Percentiles rank a stretch among this genome's conserved stretches.
Conservation (phyloP, 2,329 filamentous ascomycete genomes). For the Sclerotinia trifoliorum region DNA sequence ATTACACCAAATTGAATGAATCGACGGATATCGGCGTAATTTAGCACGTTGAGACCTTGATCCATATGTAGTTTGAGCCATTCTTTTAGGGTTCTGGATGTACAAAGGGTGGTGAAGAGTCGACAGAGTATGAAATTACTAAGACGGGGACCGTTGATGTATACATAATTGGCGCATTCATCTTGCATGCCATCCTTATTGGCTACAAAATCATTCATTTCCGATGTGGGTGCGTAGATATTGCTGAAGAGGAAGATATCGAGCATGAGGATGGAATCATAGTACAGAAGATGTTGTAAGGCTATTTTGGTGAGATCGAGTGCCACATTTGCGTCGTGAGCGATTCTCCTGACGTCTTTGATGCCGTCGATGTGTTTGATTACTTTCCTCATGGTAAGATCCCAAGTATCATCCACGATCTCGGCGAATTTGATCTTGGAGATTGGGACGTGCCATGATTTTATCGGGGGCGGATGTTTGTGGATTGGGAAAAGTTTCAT, state of each 20-base stretch:
- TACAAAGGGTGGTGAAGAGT: conserved; percentile 81
- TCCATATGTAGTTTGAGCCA: conserved; percentile 78
- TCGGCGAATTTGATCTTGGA: conserved; percentile 63
- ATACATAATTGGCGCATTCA: conserved; percentile 83
- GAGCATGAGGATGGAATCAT: conserved; percentile 83
- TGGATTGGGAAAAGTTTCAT: conserved; percentile 92
- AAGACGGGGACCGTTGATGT: conserved; percentile 40
- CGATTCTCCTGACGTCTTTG: conserved; percentile 83
- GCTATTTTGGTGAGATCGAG: conserved; percentile 82
- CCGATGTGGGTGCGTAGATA: conserved; percentile 80
- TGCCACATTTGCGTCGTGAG: conserved; percentile 80
- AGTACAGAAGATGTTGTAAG: conserved; percentile 86
- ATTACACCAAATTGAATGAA: conserved; percentile 96
- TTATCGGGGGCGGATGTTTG: conserved; percentile 71
- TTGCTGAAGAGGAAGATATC: conserved; percentile 94
- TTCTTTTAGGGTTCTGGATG: conserved; percentile 79
- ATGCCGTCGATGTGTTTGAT: conserved; percentile 88
- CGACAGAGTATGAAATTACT: conserved; percentile 69
- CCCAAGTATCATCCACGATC: conserved; percentile 67
- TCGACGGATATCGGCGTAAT: conserved; percentile 80
- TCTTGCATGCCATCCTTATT: conserved; percentile 74
- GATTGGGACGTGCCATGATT: conserved; percentile 88
- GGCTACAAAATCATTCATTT: conserved; percentile 75
- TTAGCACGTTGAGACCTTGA: conserved; percentile 61
- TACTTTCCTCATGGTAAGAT: conserved; percentile 75